Evolutionary conservation across 139 green algal species (phyloP).

Genomic region (Trebouxia sp.): DNA sequence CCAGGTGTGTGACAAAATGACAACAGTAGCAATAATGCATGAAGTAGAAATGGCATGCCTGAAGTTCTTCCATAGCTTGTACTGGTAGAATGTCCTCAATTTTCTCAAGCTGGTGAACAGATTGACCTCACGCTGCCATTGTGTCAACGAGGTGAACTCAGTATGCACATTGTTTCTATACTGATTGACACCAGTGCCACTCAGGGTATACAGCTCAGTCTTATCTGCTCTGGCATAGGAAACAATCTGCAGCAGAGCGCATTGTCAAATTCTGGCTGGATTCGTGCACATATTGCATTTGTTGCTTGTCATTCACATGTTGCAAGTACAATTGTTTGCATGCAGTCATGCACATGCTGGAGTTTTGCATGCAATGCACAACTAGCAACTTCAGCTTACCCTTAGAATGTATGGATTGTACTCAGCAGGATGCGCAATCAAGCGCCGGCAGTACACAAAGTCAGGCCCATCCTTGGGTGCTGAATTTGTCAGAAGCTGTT

Average conservation of each 20-base stretch:
- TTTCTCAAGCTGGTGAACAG: constrained; percentile 68
- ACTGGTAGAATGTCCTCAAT: constrained; percentile 68
- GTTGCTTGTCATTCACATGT: too few species aligned
- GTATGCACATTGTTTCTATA: constrained; percentile 59
- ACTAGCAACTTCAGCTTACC: constrained; percentile 42
- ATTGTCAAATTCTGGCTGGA: too few species aligned
- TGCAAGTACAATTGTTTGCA: too few species aligned
- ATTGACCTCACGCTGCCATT: constrained; percentile 78
- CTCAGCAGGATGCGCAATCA: constrained; percentile 51
- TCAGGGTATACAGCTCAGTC: constrained; percentile 82
- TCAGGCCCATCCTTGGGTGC: constrained; percentile 71
- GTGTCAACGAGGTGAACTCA: constrained; percentile 78
- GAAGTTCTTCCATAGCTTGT: constrained; percentile 82
- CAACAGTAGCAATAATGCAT: too few species aligned
- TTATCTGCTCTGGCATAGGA: constrained; percentile 44
- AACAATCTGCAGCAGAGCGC: constrained; percentile 10
- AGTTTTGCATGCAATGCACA: too few species aligned
- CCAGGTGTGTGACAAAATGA: too few species aligned
- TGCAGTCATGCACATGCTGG: too few species aligned
- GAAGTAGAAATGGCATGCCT: constrained; percentile 48
- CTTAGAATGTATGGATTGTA: constrained; percentile 85
- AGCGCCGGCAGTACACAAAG: constrained; percentile 73
- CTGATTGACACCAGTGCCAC: constrained; percentile 72
- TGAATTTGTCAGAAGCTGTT: constrained; percentile 62
- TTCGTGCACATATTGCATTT: too few species aligned